Percentiles rank a stretch among this genome's conserved stretches.
These are phyloP conservation scores for Penstemon eatonii DNA, from an alignment of 257 asterid genomes.

Conservation along the genomic window DNA sequence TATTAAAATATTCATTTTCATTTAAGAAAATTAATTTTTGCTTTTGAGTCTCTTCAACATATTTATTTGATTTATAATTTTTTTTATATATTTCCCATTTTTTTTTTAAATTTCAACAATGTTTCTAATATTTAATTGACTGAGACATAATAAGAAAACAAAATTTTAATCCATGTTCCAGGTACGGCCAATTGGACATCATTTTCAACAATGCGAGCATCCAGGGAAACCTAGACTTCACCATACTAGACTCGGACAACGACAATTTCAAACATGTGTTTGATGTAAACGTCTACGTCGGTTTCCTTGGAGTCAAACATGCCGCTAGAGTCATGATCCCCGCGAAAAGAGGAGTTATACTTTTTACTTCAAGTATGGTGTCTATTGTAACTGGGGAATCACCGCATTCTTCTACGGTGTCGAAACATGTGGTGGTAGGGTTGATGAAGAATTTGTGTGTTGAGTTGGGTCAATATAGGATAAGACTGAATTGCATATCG, in stretches of 20 bases:
- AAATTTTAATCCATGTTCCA: constrained; percentile 7
- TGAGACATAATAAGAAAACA: too few relatives aligned
- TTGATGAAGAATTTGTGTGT: constrained; percentile 59
- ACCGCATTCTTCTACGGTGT: constrained; percentile 59
- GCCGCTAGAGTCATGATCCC: constrained; percentile 84
- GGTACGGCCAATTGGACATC: constrained; percentile 59
- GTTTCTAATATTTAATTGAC: too few relatives aligned
- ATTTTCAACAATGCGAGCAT: constrained; percentile 89
- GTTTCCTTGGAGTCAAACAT: constrained; percentile 67
- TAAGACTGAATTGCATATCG: constrained; percentile 65
- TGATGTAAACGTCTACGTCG: constrained; percentile 66
- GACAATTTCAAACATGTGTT: constrained; percentile 63
- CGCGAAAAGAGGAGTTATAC: constrained; percentile 49
- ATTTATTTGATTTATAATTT: too few relatives aligned
- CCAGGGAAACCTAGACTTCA: constrained; percentile 51
- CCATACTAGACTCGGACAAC: constrained; percentile 45
- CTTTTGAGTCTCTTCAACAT: too few relatives aligned
- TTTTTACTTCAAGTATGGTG: constrained; percentile 60
- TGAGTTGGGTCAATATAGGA: constrained; percentile 70
- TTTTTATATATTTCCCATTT: too few relatives aligned
- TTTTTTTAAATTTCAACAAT: too few relatives aligned
- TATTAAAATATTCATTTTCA: background rate
- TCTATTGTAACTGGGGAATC: constrained; percentile 58
- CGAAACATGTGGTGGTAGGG: constrained; percentile 82
- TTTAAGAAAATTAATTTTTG: too few relatives aligned